Conservation (phyloP, 2,329 filamentous ascomycete genomes). For the Aspergillus sp. region DNA sequence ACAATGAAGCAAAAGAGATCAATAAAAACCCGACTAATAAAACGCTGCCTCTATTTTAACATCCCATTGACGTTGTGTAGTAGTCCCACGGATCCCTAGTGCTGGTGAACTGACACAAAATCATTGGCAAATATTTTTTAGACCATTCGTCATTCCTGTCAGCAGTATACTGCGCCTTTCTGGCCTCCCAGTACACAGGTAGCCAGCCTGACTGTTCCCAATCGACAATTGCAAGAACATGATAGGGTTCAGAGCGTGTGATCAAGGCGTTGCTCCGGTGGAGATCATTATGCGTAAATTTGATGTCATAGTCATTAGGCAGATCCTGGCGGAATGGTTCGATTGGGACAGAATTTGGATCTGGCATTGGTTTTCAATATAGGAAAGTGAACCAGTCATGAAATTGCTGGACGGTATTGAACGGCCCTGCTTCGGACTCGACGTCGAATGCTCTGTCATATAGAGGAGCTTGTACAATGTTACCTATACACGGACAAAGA, state of each 20-base stretch:
- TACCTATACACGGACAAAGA: no score
- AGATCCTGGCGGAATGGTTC: slow-evolving; percentile 23
- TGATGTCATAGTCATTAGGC: slow-evolving; percentile 23
- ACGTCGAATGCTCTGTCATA: slow-evolving; percentile 16
- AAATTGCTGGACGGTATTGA: slow-evolving; percentile 21
- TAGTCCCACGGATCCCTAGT: slow-evolving; percentile 24
- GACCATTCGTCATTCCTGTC: slow-evolving; percentile 16
- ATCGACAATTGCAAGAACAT: slow-evolving; percentile 21
- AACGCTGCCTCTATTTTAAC: neutral
- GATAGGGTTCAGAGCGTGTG: slow-evolving; percentile 10
- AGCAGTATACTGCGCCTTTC: slow-evolving; percentile 20
- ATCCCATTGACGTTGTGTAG: slow-evolving; percentile 18
- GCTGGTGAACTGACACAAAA: slow-evolving; percentile 19
- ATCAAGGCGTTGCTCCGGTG: slow-evolving; percentile 29
- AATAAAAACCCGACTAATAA: no score
- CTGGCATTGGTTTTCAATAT: slow-evolving; percentile 12
- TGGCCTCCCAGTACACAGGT: slow-evolving; percentile 25
- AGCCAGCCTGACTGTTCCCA: slow-evolving; percentile 27
- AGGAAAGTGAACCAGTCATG: slow-evolving; percentile 26
- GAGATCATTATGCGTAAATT: slow-evolving; percentile 29
- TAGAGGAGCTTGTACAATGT: slow-evolving; percentile 1
- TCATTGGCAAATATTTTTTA: slow-evolving; percentile 22
- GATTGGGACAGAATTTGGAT: slow-evolving; percentile 18
- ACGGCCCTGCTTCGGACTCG: slow-evolving; percentile 19
- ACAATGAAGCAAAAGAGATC: no score